Evolutionary conservation across 192 early-diverging fungal species (phyloP).

Genomic region (Haplosporangium gracile): DNA sequence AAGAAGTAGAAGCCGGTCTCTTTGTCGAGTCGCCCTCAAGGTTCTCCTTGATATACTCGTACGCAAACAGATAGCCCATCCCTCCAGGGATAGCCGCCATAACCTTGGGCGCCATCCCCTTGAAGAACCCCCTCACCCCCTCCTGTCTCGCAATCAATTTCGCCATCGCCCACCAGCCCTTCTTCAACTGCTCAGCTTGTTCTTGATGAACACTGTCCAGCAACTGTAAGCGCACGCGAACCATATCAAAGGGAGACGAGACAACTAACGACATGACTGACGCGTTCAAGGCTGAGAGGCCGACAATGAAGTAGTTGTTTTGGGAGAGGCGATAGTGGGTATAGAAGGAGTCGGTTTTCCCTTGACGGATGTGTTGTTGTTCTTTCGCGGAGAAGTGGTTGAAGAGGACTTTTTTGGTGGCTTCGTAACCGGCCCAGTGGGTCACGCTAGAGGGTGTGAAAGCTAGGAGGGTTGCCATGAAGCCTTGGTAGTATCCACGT

Average conservation of each 20-base stretch:
- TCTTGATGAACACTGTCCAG: conserved; percentile 39
- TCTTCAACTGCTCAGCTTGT: conserved; percentile 45
- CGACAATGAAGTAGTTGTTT: conserved; percentile 39
- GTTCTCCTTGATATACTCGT: conserved; percentile 51
- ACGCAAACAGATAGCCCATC: conserved; percentile 50
- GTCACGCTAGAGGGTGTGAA: conserved; percentile 42
- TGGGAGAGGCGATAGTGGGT: conserved; percentile 39
- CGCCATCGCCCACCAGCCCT: conserved; percentile 56
- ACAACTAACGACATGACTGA: conserved; percentile 22
- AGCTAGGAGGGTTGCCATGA: conserved; percentile 38
- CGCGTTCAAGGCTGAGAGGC: conserved; percentile 40
- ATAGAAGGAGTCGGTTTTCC: conserved; percentile 35
- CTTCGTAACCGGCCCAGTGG: conserved; percentile 52
- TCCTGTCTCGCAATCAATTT: conserved; percentile 72
- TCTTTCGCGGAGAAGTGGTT: conserved; percentile 37
- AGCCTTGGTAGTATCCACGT: conserved; percentile 51
- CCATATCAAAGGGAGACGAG: conserved; percentile 53
- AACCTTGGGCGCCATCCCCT: conserved; percentile 80
- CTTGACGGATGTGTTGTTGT: conserved; percentile 15
- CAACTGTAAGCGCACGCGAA: conserved; percentile 45
- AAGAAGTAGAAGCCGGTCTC: background rate
- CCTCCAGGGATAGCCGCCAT: conserved; percentile 50
- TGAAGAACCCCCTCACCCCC: conserved; percentile 82
- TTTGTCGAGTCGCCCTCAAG: conserved; percentile 25
- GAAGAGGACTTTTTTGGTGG: conserved; percentile 40